Evolutionary conservation across 2,329 filamentous ascomycete species (phyloP), one percentile per base, ranked within the genome.

Genomic region (Fusarium dlaminii): DNA sequence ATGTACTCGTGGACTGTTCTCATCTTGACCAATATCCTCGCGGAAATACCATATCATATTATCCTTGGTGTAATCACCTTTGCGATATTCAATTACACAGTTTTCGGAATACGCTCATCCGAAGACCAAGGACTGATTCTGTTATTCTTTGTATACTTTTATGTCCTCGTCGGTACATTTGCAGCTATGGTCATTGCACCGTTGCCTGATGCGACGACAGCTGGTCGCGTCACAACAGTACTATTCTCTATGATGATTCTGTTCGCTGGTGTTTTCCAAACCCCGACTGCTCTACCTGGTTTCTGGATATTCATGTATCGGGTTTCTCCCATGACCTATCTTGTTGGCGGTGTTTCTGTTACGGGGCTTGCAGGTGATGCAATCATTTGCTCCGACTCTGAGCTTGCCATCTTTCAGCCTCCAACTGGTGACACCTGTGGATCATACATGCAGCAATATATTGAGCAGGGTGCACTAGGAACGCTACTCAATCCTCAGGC

Each of bases 291-390:
- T 0, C 84, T 94, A 3, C 92, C 92, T 0, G 86, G 89, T 1
- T 94, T 94, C 84, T 95, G 92, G 92, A 90, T 90, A 69, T 94
- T 93, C 83, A 94, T 94, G 92, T 83, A 94, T 81, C 59, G 59
- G 9, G 24, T 62, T 8, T 62, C 59, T 2, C 59, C 59, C 3
- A 55, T 62, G 58, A 62, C 58, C 4, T 62, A 62, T 62, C 48
- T 62, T n/a, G 48, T 62, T 43, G 58, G 58, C 6, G 58, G 58
- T 15, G 37, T 62, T 11, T n/a, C 58, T 36, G 58, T 62, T 20
- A 43, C 48, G 10, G 58, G 58, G 3, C 48, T 62, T 7, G 32
- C 58, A 24, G 58, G 58, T 12, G 39, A 55, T 45, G 2, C 37
- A 10, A 32, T 55, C 20, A 29, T 55, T 22, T 62, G 58, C 42